These are phyloP conservation scores for Ambrosiella xylebori DNA, from an alignment of 2,329 filamentous ascomycete species.

Conservation along the genomic window DNA sequence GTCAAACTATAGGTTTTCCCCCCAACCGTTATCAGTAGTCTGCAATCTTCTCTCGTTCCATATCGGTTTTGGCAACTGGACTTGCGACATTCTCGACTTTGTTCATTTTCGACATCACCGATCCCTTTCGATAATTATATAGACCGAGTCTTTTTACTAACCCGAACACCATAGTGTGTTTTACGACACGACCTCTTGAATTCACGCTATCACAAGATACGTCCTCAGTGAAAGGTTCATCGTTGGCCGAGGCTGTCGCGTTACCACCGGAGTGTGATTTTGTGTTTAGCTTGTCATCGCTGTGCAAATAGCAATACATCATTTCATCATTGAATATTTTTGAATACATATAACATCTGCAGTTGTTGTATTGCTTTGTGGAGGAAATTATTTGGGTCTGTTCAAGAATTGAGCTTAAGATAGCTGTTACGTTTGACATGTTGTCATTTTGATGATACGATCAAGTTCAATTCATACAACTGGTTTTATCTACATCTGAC, in stretches of 20 bases:
- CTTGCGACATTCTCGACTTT: neutral
- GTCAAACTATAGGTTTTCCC: neutral
- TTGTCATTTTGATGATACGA: neutral
- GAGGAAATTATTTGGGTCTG: conserved; percentile 9
- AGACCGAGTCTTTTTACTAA: conserved; percentile 18
- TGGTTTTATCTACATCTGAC: conserved; percentile 6
- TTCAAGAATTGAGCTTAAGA: conserved; percentile 9
- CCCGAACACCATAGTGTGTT: neutral
- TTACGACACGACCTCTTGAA: neutral
- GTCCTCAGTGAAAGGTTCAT: conserved; percentile 11
- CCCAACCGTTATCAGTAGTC: neutral
- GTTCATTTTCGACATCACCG: neutral
- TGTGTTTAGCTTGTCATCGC: conserved; percentile 6
- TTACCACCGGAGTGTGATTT: neutral
- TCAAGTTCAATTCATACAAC: conserved; percentile 7
- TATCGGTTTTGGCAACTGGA: neutral
- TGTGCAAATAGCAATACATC: conserved; percentile 7
- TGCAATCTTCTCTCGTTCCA: neutral
- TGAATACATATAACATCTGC: conserved; percentile 6
- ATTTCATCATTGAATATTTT: conserved; percentile 6
- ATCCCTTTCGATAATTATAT: neutral
- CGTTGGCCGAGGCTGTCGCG: conserved; percentile 1
- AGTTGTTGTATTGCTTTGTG: conserved; percentile 9
- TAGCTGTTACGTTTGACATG: conserved; percentile 1
- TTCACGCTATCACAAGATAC: conserved; percentile 21